These are phyloP conservation scores for Chenopodium berlandieri DNA, from an alignment of 148 eudicot species.

Conservation along the genomic window DNA sequence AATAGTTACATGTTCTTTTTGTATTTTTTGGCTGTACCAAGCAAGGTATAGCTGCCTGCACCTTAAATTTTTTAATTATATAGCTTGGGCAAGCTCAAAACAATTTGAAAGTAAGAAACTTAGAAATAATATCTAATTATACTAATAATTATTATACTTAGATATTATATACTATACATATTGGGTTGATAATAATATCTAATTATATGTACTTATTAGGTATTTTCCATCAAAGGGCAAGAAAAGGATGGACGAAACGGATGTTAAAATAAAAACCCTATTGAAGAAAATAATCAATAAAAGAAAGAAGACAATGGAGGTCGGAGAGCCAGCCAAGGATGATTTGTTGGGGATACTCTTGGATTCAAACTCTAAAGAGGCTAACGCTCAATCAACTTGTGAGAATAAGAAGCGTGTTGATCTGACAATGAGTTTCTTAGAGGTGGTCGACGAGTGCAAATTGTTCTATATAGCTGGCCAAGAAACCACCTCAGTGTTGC, in stretches of 20 bases:
- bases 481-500: too few relatives aligned
- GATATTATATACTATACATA: too few relatives aligned
- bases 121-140: too few relatives aligned
- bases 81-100: too few relatives aligned
- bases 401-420: slow-evolving; percentile 2
- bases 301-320: slow-evolving; percentile 33
- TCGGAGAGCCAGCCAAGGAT: slow-evolving; percentile 25
- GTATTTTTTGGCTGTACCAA: too few relatives aligned
- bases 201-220: not conserved
- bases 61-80: too few relatives aligned
- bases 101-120: too few relatives aligned
- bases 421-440: slow-evolving; percentile 23
- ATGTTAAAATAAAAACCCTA: slow-evolving; percentile 21
- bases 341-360: slow-evolving; percentile 36
- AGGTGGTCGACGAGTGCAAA: slow-evolving; percentile 6
- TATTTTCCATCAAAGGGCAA: slow-evolving; percentile 28
- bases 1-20: too few relatives aligned
- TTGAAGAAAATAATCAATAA: slow-evolving; percentile 17
- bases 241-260: slow-evolving; percentile 20
- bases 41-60: too few relatives aligned
- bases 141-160: too few relatives aligned
- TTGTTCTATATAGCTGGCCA: too few relatives aligned
- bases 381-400: not conserved
- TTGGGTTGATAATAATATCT: not conserved
- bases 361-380: slow-evolving; percentile 26